These are phyloP conservation scores for Fusarium solani-melongenae DNA, from an alignment of 2,329 filamentous ascomycete species.

Conservation along the genomic window DNA sequence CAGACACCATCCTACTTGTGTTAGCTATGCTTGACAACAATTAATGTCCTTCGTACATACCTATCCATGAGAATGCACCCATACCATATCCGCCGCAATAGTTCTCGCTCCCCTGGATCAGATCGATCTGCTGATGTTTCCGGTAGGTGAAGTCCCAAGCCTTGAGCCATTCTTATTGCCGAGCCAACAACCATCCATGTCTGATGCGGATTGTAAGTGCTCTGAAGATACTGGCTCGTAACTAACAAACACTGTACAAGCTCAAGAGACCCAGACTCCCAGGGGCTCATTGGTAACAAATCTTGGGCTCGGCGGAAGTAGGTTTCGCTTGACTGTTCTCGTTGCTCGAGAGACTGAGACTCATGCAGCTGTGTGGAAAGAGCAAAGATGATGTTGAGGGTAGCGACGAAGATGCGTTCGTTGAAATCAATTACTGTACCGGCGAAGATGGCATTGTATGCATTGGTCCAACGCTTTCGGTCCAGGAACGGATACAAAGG, in stretches of 20 bases:
- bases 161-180: slow-evolving; percentile 59
- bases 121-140: slow-evolving; percentile 47
- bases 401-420: slow-evolving; percentile 56
- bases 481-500: slow-evolving; percentile 60
- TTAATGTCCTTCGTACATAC: slow-evolving; percentile 30
- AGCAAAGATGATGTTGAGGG: slow-evolving; percentile 59
- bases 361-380: slow-evolving; percentile 57
- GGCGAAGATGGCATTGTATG: slow-evolving; percentile 55
- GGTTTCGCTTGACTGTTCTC: slow-evolving; percentile 52
- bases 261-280: slow-evolving; percentile 55
- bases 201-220: slow-evolving; percentile 58
- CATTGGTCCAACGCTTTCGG: slow-evolving; percentile 47
- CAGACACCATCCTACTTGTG: slow-evolving; percentile 46
- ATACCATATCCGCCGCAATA: slow-evolving; percentile 49
- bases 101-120: slow-evolving; percentile 40
- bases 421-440: slow-evolving; percentile 50
- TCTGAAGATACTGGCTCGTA: slow-evolving; percentile 61
- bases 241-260: slow-evolving; percentile 59
- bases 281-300: slow-evolving; percentile 55
- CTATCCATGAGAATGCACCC: slow-evolving; percentile 53
- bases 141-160: slow-evolving; percentile 56
- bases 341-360: slow-evolving; percentile 51
- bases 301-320: slow-evolving; percentile 57
- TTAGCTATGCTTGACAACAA: background rate
- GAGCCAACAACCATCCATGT: slow-evolving; percentile 62